Evolutionary conservation across 108 stramenopile genomes (phyloP), one percentile per base, ranked within the genome.

Genomic region (Schizochytrium sp.): DNA sequence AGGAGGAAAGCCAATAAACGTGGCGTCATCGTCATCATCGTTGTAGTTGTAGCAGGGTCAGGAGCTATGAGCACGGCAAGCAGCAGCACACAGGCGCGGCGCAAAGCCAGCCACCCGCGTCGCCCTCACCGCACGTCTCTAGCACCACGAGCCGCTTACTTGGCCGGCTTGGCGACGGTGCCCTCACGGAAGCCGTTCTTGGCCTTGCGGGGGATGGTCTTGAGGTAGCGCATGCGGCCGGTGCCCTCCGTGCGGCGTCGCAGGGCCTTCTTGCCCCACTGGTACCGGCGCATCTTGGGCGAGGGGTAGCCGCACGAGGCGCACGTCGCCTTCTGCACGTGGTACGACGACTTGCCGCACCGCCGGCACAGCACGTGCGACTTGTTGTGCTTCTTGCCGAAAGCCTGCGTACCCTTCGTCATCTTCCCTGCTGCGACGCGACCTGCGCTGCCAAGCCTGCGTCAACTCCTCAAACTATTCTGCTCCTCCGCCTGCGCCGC

Each of bases 181-280:
- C 97, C 97, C 95, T 99, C 98, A 91, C 96, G 94, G 96, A 99
- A 99, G 90, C 95, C 97, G 94, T 99, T 99, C 98, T 99, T 99
- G 95, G 99, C 99, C 90, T 94, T 92, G 89, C 99, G 96, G 60
- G 98, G 97, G 94, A 99, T 91, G 88, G 95, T 95, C 97, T 98
- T 98, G 95, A 98, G 94, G 97, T 98, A 96, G 63, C 97, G 93
- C 98, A 99, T 99, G 72, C 99, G 96, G 88, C 99, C 99, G 58
- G 98, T 99, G 57, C 99, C 99, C 89, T 93, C 91, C 53, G 98
- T 98, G 91, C 97, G 95, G 59, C 97, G 94, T 69, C 99, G 96
- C 96, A 98, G 97, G 72, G 98, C 97, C 94, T 99, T 99, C 90
- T 96, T 89, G 87, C 94, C 94, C 99, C 99, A 99, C 92, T 99